phyloP scores from a whole-genome alignment of 306 rosid species.

The Gillenia trifoliata region DNA sequence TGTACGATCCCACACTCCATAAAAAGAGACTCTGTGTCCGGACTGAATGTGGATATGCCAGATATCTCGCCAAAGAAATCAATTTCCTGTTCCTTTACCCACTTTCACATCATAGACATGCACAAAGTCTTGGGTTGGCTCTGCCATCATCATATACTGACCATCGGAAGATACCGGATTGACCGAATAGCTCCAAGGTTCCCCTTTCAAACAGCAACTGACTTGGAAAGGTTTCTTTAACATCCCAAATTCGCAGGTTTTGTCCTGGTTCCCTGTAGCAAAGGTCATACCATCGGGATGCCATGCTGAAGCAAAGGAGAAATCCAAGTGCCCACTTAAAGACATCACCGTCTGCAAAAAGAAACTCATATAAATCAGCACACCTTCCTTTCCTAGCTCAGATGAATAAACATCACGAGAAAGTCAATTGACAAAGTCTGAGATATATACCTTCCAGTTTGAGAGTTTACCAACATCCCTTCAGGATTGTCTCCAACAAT shows the following conservation, averaged over 20 bases:
- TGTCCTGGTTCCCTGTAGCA: slow-evolving; percentile 93
- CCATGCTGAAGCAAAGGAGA: slow-evolving; percentile 92
- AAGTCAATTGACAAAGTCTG: not conserved
- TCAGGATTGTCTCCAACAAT: slow-evolving; percentile 90
- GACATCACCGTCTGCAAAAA: slow-evolving; percentile 48
- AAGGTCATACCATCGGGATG: slow-evolving; percentile 68
- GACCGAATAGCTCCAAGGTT: slow-evolving; percentile 86
- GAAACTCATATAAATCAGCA: slow-evolving; percentile 13
- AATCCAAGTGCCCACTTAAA: slow-evolving; percentile 75
- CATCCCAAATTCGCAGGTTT: slow-evolving; percentile 86
- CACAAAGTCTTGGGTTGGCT: slow-evolving; percentile 90
- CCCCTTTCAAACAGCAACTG: slow-evolving; percentile 78
- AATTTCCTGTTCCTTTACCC: slow-evolving; percentile 71
- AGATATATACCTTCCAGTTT: slow-evolving; percentile 67
- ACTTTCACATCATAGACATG: slow-evolving; percentile 72
- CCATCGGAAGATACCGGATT: slow-evolving; percentile 80
- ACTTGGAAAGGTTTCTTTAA: slow-evolving; percentile 68
- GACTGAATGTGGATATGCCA: slow-evolving; percentile 91
- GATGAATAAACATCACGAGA: not conserved
- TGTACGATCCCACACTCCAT: slow-evolving; percentile 87
- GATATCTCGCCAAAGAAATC: slow-evolving; percentile 92
- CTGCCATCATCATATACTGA: slow-evolving; percentile 78
- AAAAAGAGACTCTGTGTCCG: slow-evolving; percentile 81
- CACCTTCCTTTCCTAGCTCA: slow-evolving; percentile 4
- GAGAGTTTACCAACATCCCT: slow-evolving; percentile 75